Evolutionary conservation across 2,329 filamentous ascomycete genomes (phyloP).

Genomic region (Teratosphaeria epicoccoides): DNA sequence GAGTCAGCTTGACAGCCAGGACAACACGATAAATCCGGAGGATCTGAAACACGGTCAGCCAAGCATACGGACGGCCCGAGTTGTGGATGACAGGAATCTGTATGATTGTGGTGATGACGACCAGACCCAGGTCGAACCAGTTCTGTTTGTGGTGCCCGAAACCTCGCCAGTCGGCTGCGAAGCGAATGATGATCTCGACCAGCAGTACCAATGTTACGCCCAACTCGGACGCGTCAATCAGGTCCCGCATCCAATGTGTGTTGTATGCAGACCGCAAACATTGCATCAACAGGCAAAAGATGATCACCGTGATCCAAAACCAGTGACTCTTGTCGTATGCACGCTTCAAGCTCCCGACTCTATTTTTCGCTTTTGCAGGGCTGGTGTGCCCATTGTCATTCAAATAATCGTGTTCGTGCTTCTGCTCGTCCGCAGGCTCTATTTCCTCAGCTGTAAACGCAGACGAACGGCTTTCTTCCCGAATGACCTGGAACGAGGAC

Average conservation of each 20-base stretch:
- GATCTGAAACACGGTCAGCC: constrained; percentile 89
- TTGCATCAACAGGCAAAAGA: constrained; percentile 69
- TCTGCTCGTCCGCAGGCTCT: constrained; percentile 25
- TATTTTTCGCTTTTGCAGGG: constrained; percentile 21
- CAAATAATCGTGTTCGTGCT: constrained; percentile 12
- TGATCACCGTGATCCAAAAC: constrained; percentile 73
- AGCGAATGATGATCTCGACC: constrained; percentile 70
- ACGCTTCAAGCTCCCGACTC: constrained; percentile 48
- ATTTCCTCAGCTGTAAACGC: constrained; percentile 74
- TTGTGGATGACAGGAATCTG: constrained; percentile 70
- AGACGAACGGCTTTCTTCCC: constrained; percentile 88
- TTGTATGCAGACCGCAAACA: constrained; percentile 67
- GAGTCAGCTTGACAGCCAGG: constrained; percentile 74
- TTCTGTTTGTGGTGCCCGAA: constrained; percentile 70
- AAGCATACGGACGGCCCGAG: constrained; percentile 64
- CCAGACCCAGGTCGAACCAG: constrained; percentile 68
- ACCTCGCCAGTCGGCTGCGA: constrained; percentile 65
- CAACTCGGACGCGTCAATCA: constrained; percentile 65
- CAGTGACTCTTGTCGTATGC: constrained; percentile 63
- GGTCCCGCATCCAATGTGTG: constrained; percentile 46
- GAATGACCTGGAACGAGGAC: constrained; percentile 94
- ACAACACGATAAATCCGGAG: constrained; percentile 86
- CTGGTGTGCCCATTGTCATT: background rate
- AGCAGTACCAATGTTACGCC: constrained; percentile 68
- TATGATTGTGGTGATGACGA: constrained; percentile 72